A percentile compares a stretch with the other conserved stretches of the same genome.
phyloP scores from a whole-genome alignment of 306 rosid genomes.

The Phaseolus lunatus region DNA sequence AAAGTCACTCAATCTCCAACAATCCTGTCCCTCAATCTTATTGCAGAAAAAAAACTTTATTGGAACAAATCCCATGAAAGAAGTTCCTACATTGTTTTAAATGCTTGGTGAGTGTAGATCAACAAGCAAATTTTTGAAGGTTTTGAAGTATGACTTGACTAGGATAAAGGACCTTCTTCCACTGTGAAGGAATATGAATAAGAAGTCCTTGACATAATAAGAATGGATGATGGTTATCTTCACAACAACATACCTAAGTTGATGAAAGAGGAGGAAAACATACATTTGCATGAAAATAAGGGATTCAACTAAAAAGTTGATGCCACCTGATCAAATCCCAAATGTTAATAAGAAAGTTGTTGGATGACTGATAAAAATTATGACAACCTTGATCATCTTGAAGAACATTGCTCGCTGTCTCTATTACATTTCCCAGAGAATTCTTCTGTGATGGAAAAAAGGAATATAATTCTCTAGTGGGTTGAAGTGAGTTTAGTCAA shows the following conservation, averaged over 20 bases:
- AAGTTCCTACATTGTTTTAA: not conserved
- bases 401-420: conserved; percentile 37
- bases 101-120: not conserved
- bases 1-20: not conserved
- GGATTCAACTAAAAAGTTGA: not conserved
- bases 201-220: not conserved
- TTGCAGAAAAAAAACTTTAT: not conserved
- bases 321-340: not conserved
- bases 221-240: not conserved
- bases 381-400: not conserved
- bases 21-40: not conserved
- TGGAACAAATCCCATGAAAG: not conserved
- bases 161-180: not conserved
- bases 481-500: conserved; percentile 42
- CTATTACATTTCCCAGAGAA: conserved; percentile 50
- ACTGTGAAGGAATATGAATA: not conserved
- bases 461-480: conserved; percentile 56
- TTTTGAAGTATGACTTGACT: not conserved
- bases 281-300: not conserved
- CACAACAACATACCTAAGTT: not conserved
- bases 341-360: not conserved
- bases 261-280: not conserved
- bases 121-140: not conserved
- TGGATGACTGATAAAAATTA: not conserved
- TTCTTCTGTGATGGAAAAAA: conserved; percentile 47